phyloP scores from a whole-genome alignment of 441 rosid species.

The Viola pubescens region DNA sequence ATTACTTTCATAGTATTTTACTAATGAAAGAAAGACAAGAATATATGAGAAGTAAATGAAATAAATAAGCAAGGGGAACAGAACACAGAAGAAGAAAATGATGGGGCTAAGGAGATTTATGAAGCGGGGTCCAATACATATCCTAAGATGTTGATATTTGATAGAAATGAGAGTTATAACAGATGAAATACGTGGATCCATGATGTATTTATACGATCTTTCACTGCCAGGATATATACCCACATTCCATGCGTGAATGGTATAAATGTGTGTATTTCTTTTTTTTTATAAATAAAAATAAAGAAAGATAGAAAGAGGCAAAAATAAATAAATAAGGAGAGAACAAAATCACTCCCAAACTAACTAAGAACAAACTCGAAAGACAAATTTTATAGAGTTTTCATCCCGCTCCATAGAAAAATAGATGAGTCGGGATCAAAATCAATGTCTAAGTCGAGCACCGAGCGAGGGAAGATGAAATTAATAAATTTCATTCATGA shows the following conservation, averaged over 20 bases:
- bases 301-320: too few relatives aligned
- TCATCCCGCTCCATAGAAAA: too few relatives aligned
- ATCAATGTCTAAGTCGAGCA: too few relatives aligned
- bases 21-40: not conserved
- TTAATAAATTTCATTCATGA: too few relatives aligned
- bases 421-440: too few relatives aligned
- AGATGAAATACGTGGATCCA: slow-evolving; percentile 6
- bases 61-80: not conserved
- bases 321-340: too few relatives aligned
- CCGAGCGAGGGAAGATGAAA: too few relatives aligned
- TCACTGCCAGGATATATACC: slow-evolving; percentile 1
- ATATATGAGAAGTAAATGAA: not conserved
- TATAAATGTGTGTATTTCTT: slow-evolving; percentile 12
- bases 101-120: not conserved
- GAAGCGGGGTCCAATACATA: slow-evolving; percentile 16
- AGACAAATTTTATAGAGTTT: too few relatives aligned
- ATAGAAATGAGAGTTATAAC: slow-evolving; percentile 12
- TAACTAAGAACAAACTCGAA: too few relatives aligned
- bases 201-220: not conserved
- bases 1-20: too few relatives aligned
- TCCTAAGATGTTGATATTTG: not conserved
- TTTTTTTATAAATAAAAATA: too few relatives aligned
- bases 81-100: not conserved
- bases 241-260: slow-evolving; percentile 28
- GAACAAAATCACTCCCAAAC: not conserved